phyloP scores from a whole-genome alignment of 352 stramenopile species.

The Phytopythium chamaehyphon region DNA sequence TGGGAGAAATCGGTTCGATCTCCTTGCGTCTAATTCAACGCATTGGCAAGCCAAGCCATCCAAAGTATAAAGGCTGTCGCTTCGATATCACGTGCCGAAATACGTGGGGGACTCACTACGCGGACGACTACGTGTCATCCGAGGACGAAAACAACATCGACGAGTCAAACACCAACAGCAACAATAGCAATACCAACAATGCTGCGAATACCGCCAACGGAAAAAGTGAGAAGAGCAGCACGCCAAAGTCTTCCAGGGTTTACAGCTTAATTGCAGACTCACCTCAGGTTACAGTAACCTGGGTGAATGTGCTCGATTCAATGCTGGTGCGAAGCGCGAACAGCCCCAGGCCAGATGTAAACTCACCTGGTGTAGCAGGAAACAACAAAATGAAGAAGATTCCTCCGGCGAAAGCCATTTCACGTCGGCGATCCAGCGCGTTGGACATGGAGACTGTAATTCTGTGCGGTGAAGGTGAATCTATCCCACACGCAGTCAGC shows the following conservation, averaged over 20 bases:
- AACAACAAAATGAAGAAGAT: slow-evolving; percentile 23
- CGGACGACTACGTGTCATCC: slow-evolving; percentile 75
- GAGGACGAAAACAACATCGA: slow-evolving; percentile 67
- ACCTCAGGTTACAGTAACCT: slow-evolving; percentile 62
- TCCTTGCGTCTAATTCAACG: slow-evolving; percentile 77
- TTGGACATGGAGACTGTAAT: slow-evolving; percentile 48
- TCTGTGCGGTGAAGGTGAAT: slow-evolving; percentile 31
- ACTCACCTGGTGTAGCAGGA: slow-evolving; percentile 7
- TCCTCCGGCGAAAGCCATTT: slow-evolving; percentile 16
- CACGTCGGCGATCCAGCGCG: slow-evolving; percentile 33
- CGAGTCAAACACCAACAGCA: slow-evolving; percentile 39
- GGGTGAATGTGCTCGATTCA: slow-evolving; percentile 74
- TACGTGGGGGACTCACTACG: slow-evolving; percentile 70
- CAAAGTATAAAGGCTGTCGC: slow-evolving; percentile 80
- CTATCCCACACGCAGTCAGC: slow-evolving; percentile 49
- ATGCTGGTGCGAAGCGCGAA: slow-evolving; percentile 68
- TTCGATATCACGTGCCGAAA: slow-evolving; percentile 85
- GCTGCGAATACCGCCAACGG: slow-evolving; percentile 15
- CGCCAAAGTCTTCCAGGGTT: slow-evolving; percentile 56
- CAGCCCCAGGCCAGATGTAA: slow-evolving; percentile 57
- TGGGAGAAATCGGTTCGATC: slow-evolving; percentile 78
- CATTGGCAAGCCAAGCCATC: slow-evolving; percentile 71
- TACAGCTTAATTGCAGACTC: slow-evolving; percentile 81
- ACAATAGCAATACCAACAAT: slow-evolving; percentile 16
- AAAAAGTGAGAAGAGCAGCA: slow-evolving; percentile 42